These are phyloP conservation scores for Psilocybe cyanescens DNA, from an alignment of 768 basidiomycete species.

Conservation along the genomic window DNA sequence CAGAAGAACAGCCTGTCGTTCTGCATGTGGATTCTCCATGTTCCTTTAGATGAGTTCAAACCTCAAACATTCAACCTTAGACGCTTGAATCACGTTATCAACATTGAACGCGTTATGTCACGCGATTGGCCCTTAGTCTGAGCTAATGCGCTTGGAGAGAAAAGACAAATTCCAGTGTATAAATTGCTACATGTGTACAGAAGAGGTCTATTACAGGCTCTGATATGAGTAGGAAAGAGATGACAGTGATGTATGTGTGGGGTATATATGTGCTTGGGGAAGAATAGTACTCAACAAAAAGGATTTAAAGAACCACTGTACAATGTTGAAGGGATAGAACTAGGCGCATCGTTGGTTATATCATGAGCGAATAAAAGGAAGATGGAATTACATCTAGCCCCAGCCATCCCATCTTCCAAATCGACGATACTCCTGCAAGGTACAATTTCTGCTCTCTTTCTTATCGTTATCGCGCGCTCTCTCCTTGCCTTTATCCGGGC, in stretches of 20 bases:
- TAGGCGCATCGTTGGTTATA: not conserved
- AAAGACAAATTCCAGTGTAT: not conserved
- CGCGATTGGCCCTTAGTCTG: conserved; percentile 3
- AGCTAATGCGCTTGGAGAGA: not conserved
- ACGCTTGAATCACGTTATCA: not conserved
- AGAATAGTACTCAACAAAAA: not conserved
- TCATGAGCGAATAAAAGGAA: conserved; percentile 2
- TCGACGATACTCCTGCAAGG: conserved; percentile 75
- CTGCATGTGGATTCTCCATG: conserved; percentile 97
- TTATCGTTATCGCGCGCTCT: conserved; percentile 59
- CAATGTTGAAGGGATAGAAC: not conserved
- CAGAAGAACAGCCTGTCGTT: conserved; percentile 87
- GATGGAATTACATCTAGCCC: conserved; percentile 41
- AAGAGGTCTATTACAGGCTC: conserved; percentile 3
- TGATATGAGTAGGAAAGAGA: not conserved
- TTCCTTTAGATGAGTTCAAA: not conserved
- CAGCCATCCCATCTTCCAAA: conserved; percentile 93
- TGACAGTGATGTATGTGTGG: conserved; percentile 5
- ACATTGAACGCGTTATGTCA: conserved; percentile 16
- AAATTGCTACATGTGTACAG: conserved; percentile 3
- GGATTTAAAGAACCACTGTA: not conserved
- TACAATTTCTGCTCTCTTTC: conserved; percentile 68
- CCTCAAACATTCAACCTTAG: not conserved
- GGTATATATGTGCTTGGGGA: conserved; percentile 8
- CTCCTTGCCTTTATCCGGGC: conserved; percentile 64